These are phyloP conservation scores for Fragilaria crotonensis DNA, from an alignment of 108 stramenopile genomes.

Conservation along the genomic window DNA sequence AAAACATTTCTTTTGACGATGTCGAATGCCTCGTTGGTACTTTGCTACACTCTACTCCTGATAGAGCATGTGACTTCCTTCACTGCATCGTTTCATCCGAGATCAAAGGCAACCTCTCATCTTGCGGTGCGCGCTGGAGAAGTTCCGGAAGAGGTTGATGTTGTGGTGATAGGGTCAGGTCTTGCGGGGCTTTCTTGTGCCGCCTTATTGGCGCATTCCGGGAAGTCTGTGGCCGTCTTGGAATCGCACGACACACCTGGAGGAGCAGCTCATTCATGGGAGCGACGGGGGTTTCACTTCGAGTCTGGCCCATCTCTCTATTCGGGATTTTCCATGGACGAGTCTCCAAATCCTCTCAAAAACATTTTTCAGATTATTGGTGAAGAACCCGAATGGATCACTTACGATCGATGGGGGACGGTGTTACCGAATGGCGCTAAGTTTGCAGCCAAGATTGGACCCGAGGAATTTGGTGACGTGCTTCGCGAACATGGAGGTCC, in stretches of 20 bases:
- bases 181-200: constrained; percentile 86
- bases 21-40: too few relatives aligned
- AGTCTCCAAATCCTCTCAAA: constrained; percentile 87
- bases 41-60: too few relatives aligned
- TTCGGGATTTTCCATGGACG: constrained; percentile 62
- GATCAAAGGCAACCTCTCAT: too few relatives aligned
- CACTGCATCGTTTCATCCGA: too few relatives aligned
- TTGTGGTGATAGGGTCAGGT: constrained; percentile 81
- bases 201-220: constrained; percentile 57
- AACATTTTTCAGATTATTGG: constrained; percentile 90
- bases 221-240: constrained; percentile 54
- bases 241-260: constrained; percentile 82
- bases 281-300: constrained; percentile 75
- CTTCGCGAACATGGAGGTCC: constrained; percentile 61
- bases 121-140: too few relatives aligned
- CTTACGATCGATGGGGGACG: constrained; percentile 86
- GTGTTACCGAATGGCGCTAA: constrained; percentile 69
- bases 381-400: constrained; percentile 67
- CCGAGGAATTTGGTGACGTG: constrained; percentile 66
- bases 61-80: too few relatives aligned
- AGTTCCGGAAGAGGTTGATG: constrained; percentile 55
- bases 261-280: constrained; percentile 71
- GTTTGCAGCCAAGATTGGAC: constrained; percentile 74
- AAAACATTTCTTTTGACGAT: too few relatives aligned
- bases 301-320: constrained; percentile 93